Conservation (phyloP, 2,329 filamentous ascomycete genomes). For the Colletotrichum chlorophyti region DNA sequence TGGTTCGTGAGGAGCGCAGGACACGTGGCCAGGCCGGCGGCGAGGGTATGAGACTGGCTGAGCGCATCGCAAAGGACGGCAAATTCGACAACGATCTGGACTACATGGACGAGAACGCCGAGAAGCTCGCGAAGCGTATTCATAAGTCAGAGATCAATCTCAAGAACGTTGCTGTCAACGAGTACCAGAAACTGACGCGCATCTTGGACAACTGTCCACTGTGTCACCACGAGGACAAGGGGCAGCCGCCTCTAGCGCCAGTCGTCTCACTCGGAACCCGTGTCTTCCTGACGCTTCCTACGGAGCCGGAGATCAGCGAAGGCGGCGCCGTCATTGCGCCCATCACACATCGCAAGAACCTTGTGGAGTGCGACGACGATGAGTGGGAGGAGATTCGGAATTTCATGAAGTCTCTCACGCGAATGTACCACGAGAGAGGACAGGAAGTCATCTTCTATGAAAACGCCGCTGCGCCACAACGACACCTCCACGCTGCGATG, state of each 20-base stretch:
- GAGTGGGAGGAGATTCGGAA: constrained; percentile 99
- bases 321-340: constrained; percentile 90
- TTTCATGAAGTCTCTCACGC: constrained; percentile 96
- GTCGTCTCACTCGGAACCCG: constrained; percentile 86
- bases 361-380: constrained; percentile 98
- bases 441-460: constrained; percentile 97
- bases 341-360: constrained; percentile 83
- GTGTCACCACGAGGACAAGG: constrained; percentile 86
- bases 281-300: constrained; percentile 86
- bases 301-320: constrained; percentile 84
- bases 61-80: constrained; percentile 90
- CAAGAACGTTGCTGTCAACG: constrained; percentile 83
- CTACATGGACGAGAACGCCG: constrained; percentile 96
- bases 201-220: constrained; percentile 88
- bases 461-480: constrained; percentile 83
- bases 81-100: constrained; percentile 94
- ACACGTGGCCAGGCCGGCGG: constrained; percentile 80
- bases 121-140: constrained; percentile 84
- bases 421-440: constrained; percentile 93
- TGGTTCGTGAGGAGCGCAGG: constrained; percentile 92
- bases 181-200: constrained; percentile 88
- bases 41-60: constrained; percentile 83
- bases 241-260: constrained; percentile 79
- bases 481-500: constrained; percentile 85
- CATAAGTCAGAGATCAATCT: constrained; percentile 89